Evolutionary conservation across 495 filamentous ascomycete species (phyloP), one percentile per base, ranked within the genome.

Genomic region (Astrothelium subdiscretum): DNA sequence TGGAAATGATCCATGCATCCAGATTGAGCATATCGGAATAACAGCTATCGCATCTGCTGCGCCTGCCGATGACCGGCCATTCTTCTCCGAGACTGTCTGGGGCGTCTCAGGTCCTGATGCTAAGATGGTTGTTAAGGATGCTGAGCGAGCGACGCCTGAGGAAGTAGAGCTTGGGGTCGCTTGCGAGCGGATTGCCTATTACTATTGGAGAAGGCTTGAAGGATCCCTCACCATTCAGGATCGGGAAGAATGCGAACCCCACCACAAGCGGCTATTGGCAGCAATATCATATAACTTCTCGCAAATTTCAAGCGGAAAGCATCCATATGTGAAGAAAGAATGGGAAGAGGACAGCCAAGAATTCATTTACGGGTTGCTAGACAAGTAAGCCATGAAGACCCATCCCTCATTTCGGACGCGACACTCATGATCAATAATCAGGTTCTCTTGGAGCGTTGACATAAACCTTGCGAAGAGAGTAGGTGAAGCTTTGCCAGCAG

Each of bases 281-380:
- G 18, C 42, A 48, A 48, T n/a, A 48, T 8, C 5, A n/a, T n/a
- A 48, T n/a, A 48, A 48, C 3, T n/a, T 48, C 42, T 8, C 8
- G 3, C 8, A 10, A n/a, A 48, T 48, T n/a, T 10, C 5, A 8
- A 48, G 42, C 42, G 42, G 42, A 48, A 8, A n/a, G 18, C 42
- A 48, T 20, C 42, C 42, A n/a, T 48, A 48, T 20, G 42, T 52
- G 0, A 62, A 13, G 59, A 73, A 66, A 31, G 31, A 69, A 68
- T 76, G 5, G 42, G 42, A 8, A n/a, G 20, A 20, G 8, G 42
- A 48, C 18, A 48, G 8, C 5, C 8, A 48, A 10, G 42, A 48
- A 3, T 8, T 10, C 8, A n/a, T 48, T 48, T n/a, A 48, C 5
- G 18, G 18, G 5, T 70, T 48, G 42, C 35, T 40, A 15, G 35